Evolutionary conservation across 228 moss, liverwort and hornwort species (phyloP).

Genomic region (Sphagnum magellanicum): DNA sequence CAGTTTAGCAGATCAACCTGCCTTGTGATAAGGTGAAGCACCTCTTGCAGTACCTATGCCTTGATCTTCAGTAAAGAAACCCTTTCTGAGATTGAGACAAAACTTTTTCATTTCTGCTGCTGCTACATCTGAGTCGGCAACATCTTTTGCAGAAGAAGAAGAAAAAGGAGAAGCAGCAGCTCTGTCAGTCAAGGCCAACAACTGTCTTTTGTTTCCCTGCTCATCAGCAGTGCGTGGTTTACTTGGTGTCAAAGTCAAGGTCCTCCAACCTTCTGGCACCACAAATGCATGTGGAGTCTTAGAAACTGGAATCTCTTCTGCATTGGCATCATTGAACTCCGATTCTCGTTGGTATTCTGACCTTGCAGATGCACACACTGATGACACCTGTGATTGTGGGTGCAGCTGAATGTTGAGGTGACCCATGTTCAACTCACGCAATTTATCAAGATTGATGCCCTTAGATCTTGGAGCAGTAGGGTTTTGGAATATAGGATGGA

Average conservation of each 20-base stretch:
- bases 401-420: slow-evolving; percentile 35
- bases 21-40: slow-evolving; percentile 51
- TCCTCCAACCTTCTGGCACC: neutral
- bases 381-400: slow-evolving; percentile 5
- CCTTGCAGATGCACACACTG: slow-evolving; percentile 4
- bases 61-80: slow-evolving; percentile 58
- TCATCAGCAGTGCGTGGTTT: slow-evolving; percentile 7
- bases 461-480: slow-evolving; percentile 9
- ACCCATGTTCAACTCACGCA: slow-evolving; percentile 41
- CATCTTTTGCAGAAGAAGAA: too few relatives aligned
- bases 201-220: neutral
- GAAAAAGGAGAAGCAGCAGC: too few relatives aligned
- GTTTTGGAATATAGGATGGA: slow-evolving; percentile 29
- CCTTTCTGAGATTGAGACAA: slow-evolving; percentile 10
- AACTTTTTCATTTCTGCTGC: neutral
- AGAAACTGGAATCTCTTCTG: neutral
- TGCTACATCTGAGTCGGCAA: too few relatives aligned
- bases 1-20: slow-evolving; percentile 13
- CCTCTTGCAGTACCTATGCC: slow-evolving; percentile 58
- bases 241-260: neutral
- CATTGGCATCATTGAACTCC: neutral
- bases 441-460: slow-evolving; percentile 11
- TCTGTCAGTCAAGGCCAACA: slow-evolving; percentile 2
- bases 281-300: slow-evolving; percentile 2
- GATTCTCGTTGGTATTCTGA: neutral